Conservation (phyloP, 768 basidiomycete genomes). For the Naganishia kalamii region DNA sequence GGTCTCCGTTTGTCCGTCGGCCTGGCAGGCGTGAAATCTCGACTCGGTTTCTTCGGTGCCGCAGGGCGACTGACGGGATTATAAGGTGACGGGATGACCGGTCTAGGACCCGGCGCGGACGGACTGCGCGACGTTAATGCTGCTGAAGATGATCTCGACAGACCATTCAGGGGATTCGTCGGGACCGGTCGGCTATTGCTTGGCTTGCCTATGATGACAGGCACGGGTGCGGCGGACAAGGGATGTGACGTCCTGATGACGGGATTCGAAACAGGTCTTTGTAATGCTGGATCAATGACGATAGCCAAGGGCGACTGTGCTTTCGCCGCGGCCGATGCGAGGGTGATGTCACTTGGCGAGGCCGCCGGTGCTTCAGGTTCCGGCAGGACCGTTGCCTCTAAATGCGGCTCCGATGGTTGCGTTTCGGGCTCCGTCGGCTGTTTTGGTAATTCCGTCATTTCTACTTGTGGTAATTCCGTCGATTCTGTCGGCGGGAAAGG, state of each 20-base stretch:
- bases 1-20: neutral
- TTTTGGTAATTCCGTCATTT: too few species aligned
- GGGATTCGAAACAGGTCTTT: neutral
- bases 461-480: too few species aligned
- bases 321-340: neutral
- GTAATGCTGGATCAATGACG: neutral
- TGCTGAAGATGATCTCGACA: too few species aligned
- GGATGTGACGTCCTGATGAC: neutral
- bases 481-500: too few species aligned
- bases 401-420: too few species aligned
- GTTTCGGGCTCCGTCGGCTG: too few species aligned
- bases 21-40: constrained; percentile 1
- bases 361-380: too few species aligned
- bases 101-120: neutral
- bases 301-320: neutral
- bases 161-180: neutral
- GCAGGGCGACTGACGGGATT: neutral
- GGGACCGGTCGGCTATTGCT: constrained; percentile 3
- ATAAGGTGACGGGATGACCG: neutral
- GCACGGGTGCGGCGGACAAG: neutral
- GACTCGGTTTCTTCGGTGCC: neutral
- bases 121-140: neutral
- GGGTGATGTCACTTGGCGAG: too few species aligned
- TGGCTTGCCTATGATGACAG: neutral
- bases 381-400: too few species aligned